These are phyloP conservation scores for Pistacia atlantica DNA, from an alignment of 345 rosid genomes.

Conservation along the genomic window DNA sequence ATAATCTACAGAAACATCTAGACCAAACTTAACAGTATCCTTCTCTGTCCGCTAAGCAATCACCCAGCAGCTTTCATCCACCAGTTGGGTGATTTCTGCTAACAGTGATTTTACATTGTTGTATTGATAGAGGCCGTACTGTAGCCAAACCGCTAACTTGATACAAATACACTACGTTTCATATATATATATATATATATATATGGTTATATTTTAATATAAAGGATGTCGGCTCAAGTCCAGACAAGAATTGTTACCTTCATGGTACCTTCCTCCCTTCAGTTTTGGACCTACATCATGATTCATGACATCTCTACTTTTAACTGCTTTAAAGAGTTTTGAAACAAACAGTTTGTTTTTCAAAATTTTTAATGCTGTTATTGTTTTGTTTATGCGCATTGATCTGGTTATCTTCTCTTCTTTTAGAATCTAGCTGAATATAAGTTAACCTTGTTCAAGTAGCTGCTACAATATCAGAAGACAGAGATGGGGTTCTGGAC, in stretches of 20 bases:
- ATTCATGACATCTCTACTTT: not conserved
- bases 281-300: not conserved
- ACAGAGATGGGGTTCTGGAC: constrained; percentile 85
- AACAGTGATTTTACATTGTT: no score
- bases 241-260: constrained; percentile 18
- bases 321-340: not conserved
- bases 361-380: no score
- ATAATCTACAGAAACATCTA: no score
- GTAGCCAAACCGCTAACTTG: no score
- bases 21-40: no score
- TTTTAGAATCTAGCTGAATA: not conserved
- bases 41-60: no score
- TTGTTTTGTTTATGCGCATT: not conserved
- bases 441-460: not conserved
- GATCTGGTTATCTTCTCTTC: not conserved
- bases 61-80: no score
- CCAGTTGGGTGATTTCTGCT: no score
- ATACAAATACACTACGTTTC: no score
- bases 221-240: not conserved
- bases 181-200: no score
- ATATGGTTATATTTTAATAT: no score
- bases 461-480: not conserved
- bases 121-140: no score
- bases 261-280: constrained; percentile 31
- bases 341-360: not conserved